These are phyloP conservation scores for Neurospora discreta DNA, from an alignment of 495 filamentous ascomycete species.

Conservation along the genomic window DNA sequence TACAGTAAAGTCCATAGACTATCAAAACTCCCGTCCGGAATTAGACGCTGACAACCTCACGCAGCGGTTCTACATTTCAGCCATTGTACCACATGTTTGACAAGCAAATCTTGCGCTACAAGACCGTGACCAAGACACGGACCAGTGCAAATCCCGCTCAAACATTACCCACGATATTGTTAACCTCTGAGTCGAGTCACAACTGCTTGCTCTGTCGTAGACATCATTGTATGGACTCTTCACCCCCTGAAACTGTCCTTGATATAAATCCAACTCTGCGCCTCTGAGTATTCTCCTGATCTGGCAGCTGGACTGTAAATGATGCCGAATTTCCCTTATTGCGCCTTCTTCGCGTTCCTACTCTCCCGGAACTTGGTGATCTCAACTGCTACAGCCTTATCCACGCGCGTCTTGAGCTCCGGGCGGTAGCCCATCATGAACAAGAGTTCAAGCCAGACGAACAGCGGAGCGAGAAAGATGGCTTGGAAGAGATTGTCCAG, in stretches of 20 bases:
- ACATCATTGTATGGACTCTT: background rate
- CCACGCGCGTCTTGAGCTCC: slow-evolving; percentile 68
- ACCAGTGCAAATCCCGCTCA: background rate
- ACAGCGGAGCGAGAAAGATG: slow-evolving; percentile 89
- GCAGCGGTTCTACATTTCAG: background rate
- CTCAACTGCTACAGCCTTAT: slow-evolving; percentile 61
- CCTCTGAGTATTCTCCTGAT: background rate
- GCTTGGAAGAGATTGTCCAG: slow-evolving; percentile 88
- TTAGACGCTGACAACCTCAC: background rate
- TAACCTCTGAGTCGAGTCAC: background rate
- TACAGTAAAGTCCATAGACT: background rate
- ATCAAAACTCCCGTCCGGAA: background rate
- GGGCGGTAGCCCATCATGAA: slow-evolving; percentile 87
- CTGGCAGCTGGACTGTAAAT: background rate
- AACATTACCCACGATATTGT: background rate
- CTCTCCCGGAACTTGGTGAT: slow-evolving; percentile 44
- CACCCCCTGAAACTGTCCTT: background rate
- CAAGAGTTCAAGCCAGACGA: slow-evolving; percentile 92
- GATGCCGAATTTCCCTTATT: background rate
- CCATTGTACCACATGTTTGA: background rate
- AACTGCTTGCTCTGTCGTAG: background rate
- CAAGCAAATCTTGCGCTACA: background rate
- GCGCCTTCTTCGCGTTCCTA: slow-evolving; percentile 21
- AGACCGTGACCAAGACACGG: background rate
- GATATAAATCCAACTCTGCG: background rate